Base-by-base conservation (phyloP, 2,329 filamentous ascomycete species). In the Colletotrichum camelliae region DNA sequence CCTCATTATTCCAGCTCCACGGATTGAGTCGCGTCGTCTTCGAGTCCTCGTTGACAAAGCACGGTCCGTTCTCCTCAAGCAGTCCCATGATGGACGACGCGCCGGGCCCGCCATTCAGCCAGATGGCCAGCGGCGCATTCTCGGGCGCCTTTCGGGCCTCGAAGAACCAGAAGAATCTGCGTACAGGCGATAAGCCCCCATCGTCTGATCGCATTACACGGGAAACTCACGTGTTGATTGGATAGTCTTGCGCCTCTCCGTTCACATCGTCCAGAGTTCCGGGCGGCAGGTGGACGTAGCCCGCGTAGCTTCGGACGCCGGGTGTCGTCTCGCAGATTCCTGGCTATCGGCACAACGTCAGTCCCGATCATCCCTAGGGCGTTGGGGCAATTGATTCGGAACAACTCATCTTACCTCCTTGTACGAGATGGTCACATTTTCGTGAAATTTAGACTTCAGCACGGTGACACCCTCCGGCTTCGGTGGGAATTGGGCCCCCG, bases 241-340 rank as follows among this genome's bases (percentile, higher is more conserved):
- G 82, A 76, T 88, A 89, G 55, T 84, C 77, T 35, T 85, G 82
- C 29, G 72, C 82, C 87, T 75, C 91, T 78, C 92, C 91, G 72
- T 79, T 74, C 9, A 78, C 77, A 62, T 83, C 83, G 39, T 88
- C 82, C 33, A 79, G 65, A 37, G 81, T 77, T 61, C 81, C 83
- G 2, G 89, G 82, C 24, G 91, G 87, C 68, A 93, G 81, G 76
- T 87, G 86, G 68, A 94, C 89, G 83, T 93, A 93, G 77, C 93
- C 93, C 10, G 91, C 88, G 82, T 92, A 94, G 84, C 84, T 93
- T 90, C 84, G 93, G 89, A 86, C 92, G 86, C 85, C 93, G 85
- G 68, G 87, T 82, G 78, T 88, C 67, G 84, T 93, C 91, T 80
- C 89, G 85, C 78, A 93, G 90, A 81, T 87, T 82, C 84, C 92